A percentile compares a stretch with the other conserved stretches of the same genome.
Evolutionary conservation across 2,329 filamentous ascomycete genomes (phyloP).

Genomic region (Monilinia polystroma): DNA sequence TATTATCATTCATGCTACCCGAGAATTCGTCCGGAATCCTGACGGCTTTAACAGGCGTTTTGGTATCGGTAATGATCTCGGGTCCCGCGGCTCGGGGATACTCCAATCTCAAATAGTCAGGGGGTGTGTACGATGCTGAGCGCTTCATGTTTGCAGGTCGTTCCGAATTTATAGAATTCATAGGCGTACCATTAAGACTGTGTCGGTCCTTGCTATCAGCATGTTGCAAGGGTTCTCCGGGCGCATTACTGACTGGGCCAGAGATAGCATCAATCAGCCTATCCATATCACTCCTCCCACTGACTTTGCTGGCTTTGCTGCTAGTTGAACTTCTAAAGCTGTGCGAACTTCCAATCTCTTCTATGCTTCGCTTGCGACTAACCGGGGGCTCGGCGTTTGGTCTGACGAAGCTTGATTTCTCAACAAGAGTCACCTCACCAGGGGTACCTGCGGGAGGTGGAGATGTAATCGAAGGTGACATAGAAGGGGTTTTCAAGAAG

Average conservation of each 20-base stretch:
- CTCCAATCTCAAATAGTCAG: constrained; percentile 27
- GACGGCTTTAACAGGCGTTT: constrained; percentile 46
- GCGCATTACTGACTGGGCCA: constrained; percentile 52
- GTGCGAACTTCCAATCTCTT: constrained; percentile 33
- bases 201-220: constrained; percentile 28
- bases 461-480: constrained; percentile 19
- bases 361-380: constrained; percentile 29
- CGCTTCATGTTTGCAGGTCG: constrained; percentile 26
- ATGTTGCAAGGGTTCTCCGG: constrained; percentile 38
- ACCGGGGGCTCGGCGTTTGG: neutral
- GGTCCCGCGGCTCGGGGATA: constrained; percentile 44
- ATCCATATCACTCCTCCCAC: constrained; percentile 59
- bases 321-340: constrained; percentile 37
- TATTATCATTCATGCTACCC: constrained; percentile 2
- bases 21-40: constrained; percentile 47
- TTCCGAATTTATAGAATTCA: neutral
- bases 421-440: constrained; percentile 63
- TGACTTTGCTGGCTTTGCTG: constrained; percentile 31
- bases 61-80: constrained; percentile 43
- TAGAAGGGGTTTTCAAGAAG: neutral
- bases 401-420: constrained; percentile 43
- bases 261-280: constrained; percentile 71
- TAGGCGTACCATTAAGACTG: constrained; percentile 24
- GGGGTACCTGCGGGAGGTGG: constrained; percentile 37
- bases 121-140: constrained; percentile 31